Percentiles rank a stretch among this genome's conserved stretches.
phyloP scores from a whole-genome alignment of 2,329 filamentous ascomycete species.

The Uncinocarpus reesii region DNA sequence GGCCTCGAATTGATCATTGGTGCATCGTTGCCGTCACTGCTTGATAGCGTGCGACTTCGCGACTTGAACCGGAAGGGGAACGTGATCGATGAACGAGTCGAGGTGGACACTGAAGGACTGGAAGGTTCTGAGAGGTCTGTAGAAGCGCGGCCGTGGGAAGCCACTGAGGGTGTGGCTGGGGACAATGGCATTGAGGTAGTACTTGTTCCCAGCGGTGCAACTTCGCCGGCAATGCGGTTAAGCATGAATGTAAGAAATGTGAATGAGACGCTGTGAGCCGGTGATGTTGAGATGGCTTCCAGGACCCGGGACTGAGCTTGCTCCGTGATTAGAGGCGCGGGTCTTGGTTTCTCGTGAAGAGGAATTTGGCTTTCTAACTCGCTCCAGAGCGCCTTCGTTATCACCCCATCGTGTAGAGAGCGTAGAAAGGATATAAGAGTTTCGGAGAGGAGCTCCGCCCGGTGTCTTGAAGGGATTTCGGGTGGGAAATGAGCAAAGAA shows the following conservation, averaged over 20 bases:
- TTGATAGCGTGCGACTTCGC: conserved; percentile 8
- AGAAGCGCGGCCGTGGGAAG: conserved; percentile 19
- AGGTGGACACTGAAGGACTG: conserved; percentile 22
- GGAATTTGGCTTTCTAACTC: conserved; percentile 49
- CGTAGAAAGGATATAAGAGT: conserved; percentile 63
- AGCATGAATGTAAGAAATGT: conserved; percentile 77
- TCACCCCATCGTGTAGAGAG: conserved; percentile 67
- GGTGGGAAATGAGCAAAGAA: conserved; percentile 53
- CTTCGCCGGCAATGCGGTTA: conserved; percentile 47
- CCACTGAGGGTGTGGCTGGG: conserved; percentile 21
- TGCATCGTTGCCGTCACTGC: conserved; percentile 2
- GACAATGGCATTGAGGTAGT: conserved; percentile 10
- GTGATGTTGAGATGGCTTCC: conserved; percentile 60
- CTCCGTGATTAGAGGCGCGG: conserved; percentile 38
- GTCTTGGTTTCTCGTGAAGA: conserved; percentile 41
- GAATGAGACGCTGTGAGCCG: conserved; percentile 79
- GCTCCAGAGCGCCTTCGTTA: conserved; percentile 60
- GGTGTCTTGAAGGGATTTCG: conserved; percentile 53
- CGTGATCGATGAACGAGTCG: conserved; percentile 3
- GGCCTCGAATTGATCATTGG: conserved; percentile 17
- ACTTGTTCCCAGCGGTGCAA: conserved; percentile 33
- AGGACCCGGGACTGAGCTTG: conserved; percentile 54
- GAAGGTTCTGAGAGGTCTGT: conserved; percentile 15
- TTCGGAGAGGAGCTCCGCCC: conserved; percentile 64
- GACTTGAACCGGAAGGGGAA: conserved; percentile 16